These are phyloP conservation scores for Saccharomycodes ludwigii DNA, from an alignment of 805 yeast genomes.

Conservation along the genomic window DNA sequence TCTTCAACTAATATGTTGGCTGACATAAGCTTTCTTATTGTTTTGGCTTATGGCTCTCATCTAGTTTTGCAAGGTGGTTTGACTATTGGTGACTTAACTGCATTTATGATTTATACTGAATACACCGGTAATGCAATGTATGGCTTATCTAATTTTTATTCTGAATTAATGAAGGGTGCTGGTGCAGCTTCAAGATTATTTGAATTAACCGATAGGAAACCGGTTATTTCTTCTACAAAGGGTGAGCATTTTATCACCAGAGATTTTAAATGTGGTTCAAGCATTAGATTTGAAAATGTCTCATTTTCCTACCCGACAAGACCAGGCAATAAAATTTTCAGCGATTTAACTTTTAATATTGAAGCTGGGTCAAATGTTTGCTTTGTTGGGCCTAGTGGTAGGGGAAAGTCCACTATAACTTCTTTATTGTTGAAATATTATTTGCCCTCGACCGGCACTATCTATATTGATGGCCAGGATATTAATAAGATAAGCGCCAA, in stretches of 20 bases:
- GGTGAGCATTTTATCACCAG: slow-evolving; percentile 37
- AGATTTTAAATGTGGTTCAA: slow-evolving; percentile 24
- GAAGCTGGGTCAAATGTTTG: slow-evolving; percentile 51
- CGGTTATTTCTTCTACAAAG: slow-evolving; percentile 50
- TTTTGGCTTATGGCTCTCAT: slow-evolving; percentile 71
- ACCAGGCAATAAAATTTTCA: slow-evolving; percentile 47
- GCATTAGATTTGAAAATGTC: slow-evolving; percentile 53
- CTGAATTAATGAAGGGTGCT: slow-evolving; percentile 94
- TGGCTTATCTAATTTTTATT: slow-evolving; percentile 85
- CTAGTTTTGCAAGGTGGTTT: slow-evolving; percentile 66
- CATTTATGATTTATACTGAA: slow-evolving; percentile 91
- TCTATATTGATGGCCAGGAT: slow-evolving; percentile 40
- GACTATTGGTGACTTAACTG: slow-evolving; percentile 82
- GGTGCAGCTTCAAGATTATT: slow-evolving; percentile 92
- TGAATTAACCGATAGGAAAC: slow-evolving; percentile 70
- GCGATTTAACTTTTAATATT: slow-evolving; percentile 36
- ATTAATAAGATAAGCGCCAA: slow-evolving; percentile 35
- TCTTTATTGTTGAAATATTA: slow-evolving; percentile 48
- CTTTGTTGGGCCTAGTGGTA: slow-evolving; percentile 78
- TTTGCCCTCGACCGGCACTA: slow-evolving; percentile 32
- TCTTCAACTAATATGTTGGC: slow-evolving; percentile 76
- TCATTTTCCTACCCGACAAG: slow-evolving; percentile 82
- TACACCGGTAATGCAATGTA: slow-evolving; percentile 85
- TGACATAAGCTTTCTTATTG: slow-evolving; percentile 64
- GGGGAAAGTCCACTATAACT: slow-evolving; percentile 79